Conservation (phyloP, 2,329 filamentous ascomycete genomes). For the Colletotrichum costaricense region DNA sequence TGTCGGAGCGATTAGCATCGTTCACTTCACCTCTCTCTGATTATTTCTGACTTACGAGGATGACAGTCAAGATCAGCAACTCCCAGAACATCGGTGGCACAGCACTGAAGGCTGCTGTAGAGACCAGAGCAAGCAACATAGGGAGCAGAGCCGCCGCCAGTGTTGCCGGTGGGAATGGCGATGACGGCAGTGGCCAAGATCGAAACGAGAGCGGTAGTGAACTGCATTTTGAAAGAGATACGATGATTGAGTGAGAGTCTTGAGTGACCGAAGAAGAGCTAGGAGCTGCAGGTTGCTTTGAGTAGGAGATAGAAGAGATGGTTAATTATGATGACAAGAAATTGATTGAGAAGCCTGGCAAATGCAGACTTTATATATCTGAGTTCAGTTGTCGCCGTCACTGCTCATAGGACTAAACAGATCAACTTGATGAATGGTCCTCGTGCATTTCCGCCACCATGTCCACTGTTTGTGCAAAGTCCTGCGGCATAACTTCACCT, state of each 20-base stretch:
- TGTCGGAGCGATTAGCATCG: background rate
- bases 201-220: conserved; percentile 2
- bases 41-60: conserved; percentile 40
- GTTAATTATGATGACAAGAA: background rate
- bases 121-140: conserved; percentile 56
- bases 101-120: conserved; percentile 64
- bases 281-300: background rate
- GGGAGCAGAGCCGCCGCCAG: background rate
- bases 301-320: background rate
- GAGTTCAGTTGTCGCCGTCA: background rate
- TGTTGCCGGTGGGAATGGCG: conserved; percentile 6
- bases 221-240: conserved; percentile 15
- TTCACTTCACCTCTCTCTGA: no score
- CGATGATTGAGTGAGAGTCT: background rate
- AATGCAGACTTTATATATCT: background rate
- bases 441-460: background rate
- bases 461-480: background rate
- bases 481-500: background rate
- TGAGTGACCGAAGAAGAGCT: background rate
- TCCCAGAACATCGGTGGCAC: conserved; percentile 70
- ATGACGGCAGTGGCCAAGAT: conserved; percentile 14
- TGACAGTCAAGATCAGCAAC: conserved; percentile 67
- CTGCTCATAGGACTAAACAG: background rate
- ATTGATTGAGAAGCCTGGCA: background rate
- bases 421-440: background rate